Percentiles rank a stretch among this genome's conserved stretches.
Evolutionary conservation across 2,329 filamentous ascomycete species (phyloP).

Genomic region (Ceratocystis ficicola): DNA sequence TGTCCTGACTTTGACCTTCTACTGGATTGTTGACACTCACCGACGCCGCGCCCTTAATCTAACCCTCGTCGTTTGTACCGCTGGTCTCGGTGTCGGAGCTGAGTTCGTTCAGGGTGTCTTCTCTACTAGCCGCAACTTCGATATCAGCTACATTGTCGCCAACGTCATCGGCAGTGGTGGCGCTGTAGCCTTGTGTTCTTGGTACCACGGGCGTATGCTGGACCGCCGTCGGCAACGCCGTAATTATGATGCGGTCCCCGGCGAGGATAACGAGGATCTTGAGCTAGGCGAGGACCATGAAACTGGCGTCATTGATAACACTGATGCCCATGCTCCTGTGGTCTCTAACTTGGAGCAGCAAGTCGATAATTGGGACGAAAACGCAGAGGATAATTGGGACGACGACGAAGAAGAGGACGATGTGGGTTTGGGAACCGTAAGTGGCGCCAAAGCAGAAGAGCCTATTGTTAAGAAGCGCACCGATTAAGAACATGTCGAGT

Average conservation of each 20-base stretch:
- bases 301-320: slow-evolving; percentile 43
- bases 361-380: slow-evolving; percentile 91
- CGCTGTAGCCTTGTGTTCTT: slow-evolving; percentile 62
- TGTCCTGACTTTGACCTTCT: slow-evolving; percentile 73
- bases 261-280: slow-evolving; percentile 50
- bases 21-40: slow-evolving; percentile 91
- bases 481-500: slow-evolving; percentile 25
- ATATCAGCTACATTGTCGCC: slow-evolving; percentile 74
- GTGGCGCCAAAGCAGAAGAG: slow-evolving; percentile 24
- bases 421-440: slow-evolving; percentile 24
- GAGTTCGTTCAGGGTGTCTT: slow-evolving; percentile 66
- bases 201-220: slow-evolving; percentile 94
- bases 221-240: slow-evolving; percentile 68
- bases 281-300: slow-evolving; percentile 67
- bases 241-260: slow-evolving; percentile 58
- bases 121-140: slow-evolving; percentile 58
- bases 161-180: slow-evolving; percentile 69
- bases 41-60: slow-evolving; percentile 75
- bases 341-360: slow-evolving; percentile 58
- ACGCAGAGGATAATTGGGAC: slow-evolving; percentile 49
- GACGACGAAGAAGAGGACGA: slow-evolving; percentile 36
- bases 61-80: slow-evolving; percentile 68
- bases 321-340: slow-evolving; percentile 27
- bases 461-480: slow-evolving; percentile 29
- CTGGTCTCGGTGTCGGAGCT: slow-evolving; percentile 56